Evolutionary conservation across 1,284 basidiomycete species (phyloP), one percentile per base, ranked within the genome.

Genomic region (Ceratobasidium sp.): DNA sequence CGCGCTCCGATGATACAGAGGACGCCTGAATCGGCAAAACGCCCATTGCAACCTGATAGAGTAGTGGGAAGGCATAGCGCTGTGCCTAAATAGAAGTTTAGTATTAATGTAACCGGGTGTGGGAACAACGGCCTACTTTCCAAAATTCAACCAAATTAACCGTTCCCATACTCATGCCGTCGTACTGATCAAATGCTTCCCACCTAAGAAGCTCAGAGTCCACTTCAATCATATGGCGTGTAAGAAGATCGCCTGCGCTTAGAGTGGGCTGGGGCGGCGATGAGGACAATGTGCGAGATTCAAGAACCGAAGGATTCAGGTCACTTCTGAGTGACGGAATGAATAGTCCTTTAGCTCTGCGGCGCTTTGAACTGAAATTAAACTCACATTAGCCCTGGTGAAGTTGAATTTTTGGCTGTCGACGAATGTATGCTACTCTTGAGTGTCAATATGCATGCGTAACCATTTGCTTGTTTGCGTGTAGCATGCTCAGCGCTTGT

Each of bases 21-120:
- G 70, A 72, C 9, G 59, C 70, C 39, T 72, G 70, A n/a, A 32
- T 58, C 1, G 70, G 46, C 12, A 72, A 28, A 6, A 62, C 46
- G 28, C 55, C 36, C 48, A 72, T 45, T 6, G 60, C 60, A 18
- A 64, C 36, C 30, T 26, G 8, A 43, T 62, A 64, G 39, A 57
- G 57, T 12, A 50, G 32, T 39, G 55, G 67, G 26, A 50, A 61
- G 6, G 36, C 48, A 43, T 21, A 52, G 21, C 45, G 58, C 28
- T 48, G 43, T 60, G 45, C 23, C 70, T 71, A 41, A 28, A 21
- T 30, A 36, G 32, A 52, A 50, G 23, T 16, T 26, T 16, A 48
- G 10, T 23, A n/a, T 18, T 59, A 26, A 45, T 28, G 5, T 12
- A 1, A 50, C 34, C 39, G 9, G 23, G 14, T 9, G n/a, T 28